phyloP scores from a whole-genome alignment of 805 yeast genomes.

The Clavispora phyllophila region DNA sequence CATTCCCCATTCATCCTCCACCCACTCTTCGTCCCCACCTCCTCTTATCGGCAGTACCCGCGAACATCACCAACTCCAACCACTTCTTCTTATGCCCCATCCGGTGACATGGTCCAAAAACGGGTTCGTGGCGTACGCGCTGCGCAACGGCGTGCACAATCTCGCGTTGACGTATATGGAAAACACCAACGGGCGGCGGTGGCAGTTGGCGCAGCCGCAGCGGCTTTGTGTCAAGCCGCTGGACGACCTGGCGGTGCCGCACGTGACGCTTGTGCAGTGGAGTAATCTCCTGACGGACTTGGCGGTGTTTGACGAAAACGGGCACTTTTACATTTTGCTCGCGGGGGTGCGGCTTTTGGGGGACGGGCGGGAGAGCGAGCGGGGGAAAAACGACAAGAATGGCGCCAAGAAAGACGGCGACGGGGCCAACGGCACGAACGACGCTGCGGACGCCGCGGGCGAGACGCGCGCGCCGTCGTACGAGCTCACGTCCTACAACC shows the following conservation, averaged over 20 bases:
- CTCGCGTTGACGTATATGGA: slow-evolving; percentile 64
- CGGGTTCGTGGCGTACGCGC: slow-evolving; percentile 75
- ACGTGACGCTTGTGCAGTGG: slow-evolving; percentile 56
- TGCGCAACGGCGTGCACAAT: slow-evolving; percentile 32
- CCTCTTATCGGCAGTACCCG: neutral
- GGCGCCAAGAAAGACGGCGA: neutral
- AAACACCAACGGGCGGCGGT: slow-evolving; percentile 66
- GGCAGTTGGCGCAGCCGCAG: slow-evolving; percentile 69
- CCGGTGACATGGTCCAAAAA: slow-evolving; percentile 73
- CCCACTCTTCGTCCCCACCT: no score
- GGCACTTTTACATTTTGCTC: slow-evolving; percentile 45
- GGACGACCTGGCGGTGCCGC: slow-evolving; percentile 21
- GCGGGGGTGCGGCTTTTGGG: slow-evolving; percentile 38
- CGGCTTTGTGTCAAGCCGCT: slow-evolving; percentile 27
- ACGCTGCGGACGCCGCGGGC: neutral
- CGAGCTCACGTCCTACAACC: slow-evolving; percentile 41
- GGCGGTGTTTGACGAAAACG: slow-evolving; percentile 69
- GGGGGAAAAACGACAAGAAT: no score
- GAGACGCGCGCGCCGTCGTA: slow-evolving; percentile 29
- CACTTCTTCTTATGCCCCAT: slow-evolving; percentile 2
- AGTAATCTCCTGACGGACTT: slow-evolving; percentile 76
- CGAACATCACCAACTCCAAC: slow-evolving; percentile 1
- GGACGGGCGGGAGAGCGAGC: no score
- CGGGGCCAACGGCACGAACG: neutral
- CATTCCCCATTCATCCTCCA: no score